Conservation (phyloP, 495 filamentous ascomycete species). For the Daldinia childiae region DNA sequence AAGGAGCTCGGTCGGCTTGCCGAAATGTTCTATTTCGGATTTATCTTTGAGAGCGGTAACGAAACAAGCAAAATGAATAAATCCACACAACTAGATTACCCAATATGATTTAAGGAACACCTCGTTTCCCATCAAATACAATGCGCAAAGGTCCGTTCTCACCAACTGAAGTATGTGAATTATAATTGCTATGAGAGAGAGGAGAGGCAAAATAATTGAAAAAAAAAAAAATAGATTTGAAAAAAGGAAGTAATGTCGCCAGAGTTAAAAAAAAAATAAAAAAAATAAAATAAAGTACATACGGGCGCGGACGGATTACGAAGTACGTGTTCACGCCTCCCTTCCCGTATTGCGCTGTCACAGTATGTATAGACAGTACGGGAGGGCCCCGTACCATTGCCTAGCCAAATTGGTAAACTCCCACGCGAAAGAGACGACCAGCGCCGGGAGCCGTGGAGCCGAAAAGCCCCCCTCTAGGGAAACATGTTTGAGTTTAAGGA, state of each 20-base stretch:
- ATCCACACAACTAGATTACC: constrained; percentile 1
- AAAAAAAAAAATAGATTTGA: neutral
- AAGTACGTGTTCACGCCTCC: constrained; percentile 35
- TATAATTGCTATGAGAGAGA: neutral
- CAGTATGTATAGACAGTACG: constrained; percentile 43
- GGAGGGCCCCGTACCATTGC: constrained; percentile 40
- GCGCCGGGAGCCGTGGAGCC: constrained; percentile 44
- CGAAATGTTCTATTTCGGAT: constrained; percentile 3
- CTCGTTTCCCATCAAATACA: neutral
- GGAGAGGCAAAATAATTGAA: neutral
- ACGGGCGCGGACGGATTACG: constrained; percentile 31
- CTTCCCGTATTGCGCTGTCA: constrained; percentile 37
- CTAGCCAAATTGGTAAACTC: constrained; percentile 41
- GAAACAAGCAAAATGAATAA: constrained; percentile 4
- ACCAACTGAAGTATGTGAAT: neutral
- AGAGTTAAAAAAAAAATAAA: constrained; percentile 20
- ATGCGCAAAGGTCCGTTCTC: neutral
- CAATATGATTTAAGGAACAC: neutral
- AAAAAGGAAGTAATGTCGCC: neutral
- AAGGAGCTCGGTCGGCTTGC: constrained; percentile 24
- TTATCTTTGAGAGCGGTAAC: constrained; percentile 8
- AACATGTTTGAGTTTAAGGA: constrained; percentile 33
- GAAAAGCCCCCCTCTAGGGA: constrained; percentile 24
- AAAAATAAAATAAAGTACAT: constrained; percentile 15
- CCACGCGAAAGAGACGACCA: constrained; percentile 44